Evolutionary conservation across 495 filamentous ascomycete species (phyloP).

Genomic region (Xylaria venustula): DNA sequence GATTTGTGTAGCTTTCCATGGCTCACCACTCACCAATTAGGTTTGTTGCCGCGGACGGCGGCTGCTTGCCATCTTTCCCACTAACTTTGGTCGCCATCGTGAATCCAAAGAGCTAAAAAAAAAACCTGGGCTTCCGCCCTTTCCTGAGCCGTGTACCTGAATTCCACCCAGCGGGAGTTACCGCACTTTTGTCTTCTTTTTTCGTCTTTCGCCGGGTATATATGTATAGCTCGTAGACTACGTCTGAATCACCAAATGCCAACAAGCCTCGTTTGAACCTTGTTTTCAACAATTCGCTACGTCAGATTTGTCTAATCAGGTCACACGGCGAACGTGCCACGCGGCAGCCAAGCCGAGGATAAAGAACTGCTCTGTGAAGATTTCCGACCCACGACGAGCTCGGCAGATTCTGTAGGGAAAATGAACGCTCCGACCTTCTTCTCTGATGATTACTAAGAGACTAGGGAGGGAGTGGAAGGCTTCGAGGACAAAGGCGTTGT

Average conservation of each 20-base stretch:
- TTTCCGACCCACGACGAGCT: background rate
- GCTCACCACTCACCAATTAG: constrained; percentile 69
- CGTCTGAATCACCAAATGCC: background rate
- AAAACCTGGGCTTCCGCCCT: constrained; percentile 19
- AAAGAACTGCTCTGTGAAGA: background rate
- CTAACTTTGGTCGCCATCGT: constrained; percentile 46
- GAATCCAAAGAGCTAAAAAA: background rate
- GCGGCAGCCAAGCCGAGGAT: background rate
- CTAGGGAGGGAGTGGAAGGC: background rate
- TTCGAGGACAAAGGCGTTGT: background rate
- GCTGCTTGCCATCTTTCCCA: constrained; percentile 70
- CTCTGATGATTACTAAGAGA: background rate
- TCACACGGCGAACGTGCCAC: background rate
- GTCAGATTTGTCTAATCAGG: background rate
- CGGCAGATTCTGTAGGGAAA: background rate
- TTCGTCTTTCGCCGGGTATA: background rate
- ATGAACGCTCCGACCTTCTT: background rate
- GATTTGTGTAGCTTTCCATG: background rate
- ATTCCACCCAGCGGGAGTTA: background rate
- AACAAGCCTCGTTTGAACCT: background rate
- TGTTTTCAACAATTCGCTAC: background rate
- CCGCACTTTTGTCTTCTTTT: background rate
- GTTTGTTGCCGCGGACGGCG: constrained; percentile 84
- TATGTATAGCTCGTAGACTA: background rate
- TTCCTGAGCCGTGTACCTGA: background rate